phyloP scores from a whole-genome alignment of 1,139 yeast species.

The Nadsonia commutata region DNA sequence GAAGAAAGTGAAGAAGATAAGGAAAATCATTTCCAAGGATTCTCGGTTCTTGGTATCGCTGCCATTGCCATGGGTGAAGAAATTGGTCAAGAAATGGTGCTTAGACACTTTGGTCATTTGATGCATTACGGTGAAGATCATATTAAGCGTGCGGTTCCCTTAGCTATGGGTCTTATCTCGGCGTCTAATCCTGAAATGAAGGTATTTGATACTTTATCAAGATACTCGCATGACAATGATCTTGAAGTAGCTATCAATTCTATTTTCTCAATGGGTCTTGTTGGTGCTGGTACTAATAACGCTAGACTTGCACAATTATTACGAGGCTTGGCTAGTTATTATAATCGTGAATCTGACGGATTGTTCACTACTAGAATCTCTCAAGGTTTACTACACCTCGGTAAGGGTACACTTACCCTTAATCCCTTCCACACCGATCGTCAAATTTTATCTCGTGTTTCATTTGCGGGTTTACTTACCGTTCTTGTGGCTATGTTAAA shows the following conservation, averaged over 20 bases:
- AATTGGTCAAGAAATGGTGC: conserved; percentile 93
- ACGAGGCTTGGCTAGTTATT: conserved; percentile 88
- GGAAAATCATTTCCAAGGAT: conserved; percentile 37
- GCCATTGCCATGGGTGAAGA: conserved; percentile 96
- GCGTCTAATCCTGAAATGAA: conserved; percentile 94
- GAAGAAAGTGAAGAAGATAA: conserved; percentile 13
- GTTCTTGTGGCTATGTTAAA: conserved; percentile 73
- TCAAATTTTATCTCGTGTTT: conserved; percentile 72
- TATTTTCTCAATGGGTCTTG: conserved; percentile 92
- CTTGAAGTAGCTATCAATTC: conserved; percentile 91
- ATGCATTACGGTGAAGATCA: conserved; percentile 96
- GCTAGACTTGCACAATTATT: conserved; percentile 93
- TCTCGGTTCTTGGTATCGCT: conserved; percentile 90
- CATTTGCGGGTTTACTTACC: conserved; percentile 81
- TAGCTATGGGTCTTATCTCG: conserved; percentile 92
- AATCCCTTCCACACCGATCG: conserved; percentile 87
- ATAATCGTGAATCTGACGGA: conserved; percentile 80
- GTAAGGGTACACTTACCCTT: conserved; percentile 86
- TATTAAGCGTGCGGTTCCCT: conserved; percentile 87
- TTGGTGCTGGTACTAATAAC: conserved; percentile 97
- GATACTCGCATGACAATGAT: conserved; percentile 94
- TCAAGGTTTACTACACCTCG: conserved; percentile 87
- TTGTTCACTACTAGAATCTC: conserved; percentile 88
- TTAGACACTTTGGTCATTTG: conserved; percentile 92
- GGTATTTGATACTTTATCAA: conserved; percentile 87